phyloP scores from a whole-genome alignment of 2,329 filamentous ascomycete species.

The Alternaria ethzedia region DNA sequence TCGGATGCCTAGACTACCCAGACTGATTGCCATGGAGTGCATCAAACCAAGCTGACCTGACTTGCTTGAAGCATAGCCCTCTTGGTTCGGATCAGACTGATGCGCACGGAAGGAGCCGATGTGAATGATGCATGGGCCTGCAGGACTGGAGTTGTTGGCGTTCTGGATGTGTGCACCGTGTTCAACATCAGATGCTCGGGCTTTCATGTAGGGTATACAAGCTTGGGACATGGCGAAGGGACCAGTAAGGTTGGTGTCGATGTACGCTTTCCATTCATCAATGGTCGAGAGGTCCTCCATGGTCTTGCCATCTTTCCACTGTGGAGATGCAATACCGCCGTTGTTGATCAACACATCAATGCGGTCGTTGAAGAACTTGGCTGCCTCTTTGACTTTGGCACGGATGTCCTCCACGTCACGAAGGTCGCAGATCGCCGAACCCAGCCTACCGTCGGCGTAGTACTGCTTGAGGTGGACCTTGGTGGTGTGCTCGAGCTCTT shows the following conservation, averaged over 20 bases:
- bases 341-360: slow-evolving; percentile 51
- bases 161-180: slow-evolving; percentile 35
- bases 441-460: slow-evolving; percentile 43
- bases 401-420: slow-evolving; percentile 52
- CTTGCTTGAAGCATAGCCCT: slow-evolving; percentile 60
- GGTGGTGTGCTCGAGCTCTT: slow-evolving; percentile 47
- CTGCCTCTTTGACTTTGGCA: slow-evolving; percentile 49
- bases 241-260: slow-evolving; percentile 57
- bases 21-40: slow-evolving; percentile 58
- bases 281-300: slow-evolving; percentile 54
- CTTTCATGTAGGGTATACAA: slow-evolving; percentile 57
- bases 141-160: slow-evolving; percentile 25
- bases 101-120: slow-evolving; percentile 56
- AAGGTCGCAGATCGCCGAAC: slow-evolving; percentile 53
- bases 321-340: slow-evolving; percentile 44
- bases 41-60: slow-evolving; percentile 59
- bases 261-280: slow-evolving; percentile 55
- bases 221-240: slow-evolving; percentile 57
- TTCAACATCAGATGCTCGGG: slow-evolving; percentile 29
- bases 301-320: slow-evolving; percentile 55
- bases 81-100: slow-evolving; percentile 56
- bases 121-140: slow-evolving; percentile 56
- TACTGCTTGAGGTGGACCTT: slow-evolving; percentile 49
- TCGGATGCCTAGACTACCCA: slow-evolving; percentile 53
- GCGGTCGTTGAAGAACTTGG: slow-evolving; percentile 51